Conservation (phyloP, 768 basidiomycete species). For the Cantharellus anzutake region DNA sequence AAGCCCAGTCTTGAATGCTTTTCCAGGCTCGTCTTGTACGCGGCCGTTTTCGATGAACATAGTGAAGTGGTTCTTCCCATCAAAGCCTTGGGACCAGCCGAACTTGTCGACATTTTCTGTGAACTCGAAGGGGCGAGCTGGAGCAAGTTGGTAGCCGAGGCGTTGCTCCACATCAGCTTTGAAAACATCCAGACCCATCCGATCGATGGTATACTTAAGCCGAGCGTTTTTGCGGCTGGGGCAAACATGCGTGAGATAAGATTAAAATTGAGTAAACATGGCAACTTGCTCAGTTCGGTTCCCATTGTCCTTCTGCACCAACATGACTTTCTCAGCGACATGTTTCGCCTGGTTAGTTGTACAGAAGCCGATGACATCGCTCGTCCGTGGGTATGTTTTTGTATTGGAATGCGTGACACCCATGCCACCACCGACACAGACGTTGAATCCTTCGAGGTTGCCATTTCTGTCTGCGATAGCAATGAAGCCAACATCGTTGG, state of each 20-base stretch:
- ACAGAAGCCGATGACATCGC: conserved; percentile 82
- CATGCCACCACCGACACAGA: conserved; percentile 91
- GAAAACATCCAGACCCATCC: conserved; percentile 78
- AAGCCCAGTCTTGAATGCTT: conserved; percentile 82
- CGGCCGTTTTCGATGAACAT: conserved; percentile 96
- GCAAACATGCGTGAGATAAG: not conserved
- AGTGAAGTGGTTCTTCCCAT: conserved; percentile 82
- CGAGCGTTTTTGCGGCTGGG: conserved; percentile 47
- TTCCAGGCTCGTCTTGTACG: conserved; percentile 80
- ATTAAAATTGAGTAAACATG: conserved; percentile 5
- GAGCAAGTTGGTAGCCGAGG: conserved; percentile 57
- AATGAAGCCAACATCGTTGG: conserved; percentile 93
- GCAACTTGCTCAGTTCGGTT: conserved; percentile 73
- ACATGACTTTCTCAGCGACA: conserved; percentile 85
- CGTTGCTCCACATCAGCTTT: conserved; percentile 78
- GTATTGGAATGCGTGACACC: conserved; percentile 98
- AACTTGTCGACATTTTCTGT: conserved; percentile 84
- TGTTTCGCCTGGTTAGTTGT: conserved; percentile 65
- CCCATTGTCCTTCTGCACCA: conserved; percentile 87
- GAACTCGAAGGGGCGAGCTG: conserved; percentile 62
- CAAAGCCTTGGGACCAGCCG: conserved; percentile 77
- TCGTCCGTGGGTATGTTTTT: conserved; percentile 90
- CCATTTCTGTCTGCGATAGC: conserved; percentile 67
- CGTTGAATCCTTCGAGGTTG: conserved; percentile 81
- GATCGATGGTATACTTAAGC: conserved; percentile 92